A percentile compares a stretch with the other conserved stretches of the same genome.
These are phyloP conservation scores for Trichoderma guizhouense DNA, from an alignment of 2,329 filamentous ascomycete species.

Conservation along the genomic window DNA sequence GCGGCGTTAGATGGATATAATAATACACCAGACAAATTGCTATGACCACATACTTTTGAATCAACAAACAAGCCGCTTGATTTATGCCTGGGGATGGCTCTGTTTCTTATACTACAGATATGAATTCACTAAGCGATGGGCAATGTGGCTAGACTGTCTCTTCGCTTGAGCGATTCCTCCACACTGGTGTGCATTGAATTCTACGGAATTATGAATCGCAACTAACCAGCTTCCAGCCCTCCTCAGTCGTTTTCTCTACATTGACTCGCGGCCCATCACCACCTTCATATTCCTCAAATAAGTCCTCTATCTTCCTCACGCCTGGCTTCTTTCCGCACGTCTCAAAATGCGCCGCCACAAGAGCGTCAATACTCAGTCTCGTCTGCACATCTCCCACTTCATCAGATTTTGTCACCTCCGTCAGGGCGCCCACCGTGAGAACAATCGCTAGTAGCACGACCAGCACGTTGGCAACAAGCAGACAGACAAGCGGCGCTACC, in stretches of 20 bases:
- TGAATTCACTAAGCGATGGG: neutral
- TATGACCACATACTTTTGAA: neutral
- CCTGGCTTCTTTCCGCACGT: neutral
- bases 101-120: neutral
- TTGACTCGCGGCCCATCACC: neutral
- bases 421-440: neutral
- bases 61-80: neutral
- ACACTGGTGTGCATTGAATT: neutral
- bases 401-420: neutral
- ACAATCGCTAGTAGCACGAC: neutral
- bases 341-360: neutral
- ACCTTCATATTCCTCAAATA: neutral
- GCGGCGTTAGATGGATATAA: neutral
- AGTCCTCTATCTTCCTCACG: neutral
- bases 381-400: neutral
- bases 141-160: rapidly evolving
- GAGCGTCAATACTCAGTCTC: neutral
- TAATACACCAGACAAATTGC: neutral
- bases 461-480: neutral
- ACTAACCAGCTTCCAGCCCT: neutral
- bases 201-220: neutral
- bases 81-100: neutral
- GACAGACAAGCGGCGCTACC: neutral
- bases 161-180: neutral
- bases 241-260: neutral